Percentiles rank a stretch among this genome's conserved stretches.
Conservation (phyloP, 352 stramenopile species). For the Globisporangium nagaii region DNA sequence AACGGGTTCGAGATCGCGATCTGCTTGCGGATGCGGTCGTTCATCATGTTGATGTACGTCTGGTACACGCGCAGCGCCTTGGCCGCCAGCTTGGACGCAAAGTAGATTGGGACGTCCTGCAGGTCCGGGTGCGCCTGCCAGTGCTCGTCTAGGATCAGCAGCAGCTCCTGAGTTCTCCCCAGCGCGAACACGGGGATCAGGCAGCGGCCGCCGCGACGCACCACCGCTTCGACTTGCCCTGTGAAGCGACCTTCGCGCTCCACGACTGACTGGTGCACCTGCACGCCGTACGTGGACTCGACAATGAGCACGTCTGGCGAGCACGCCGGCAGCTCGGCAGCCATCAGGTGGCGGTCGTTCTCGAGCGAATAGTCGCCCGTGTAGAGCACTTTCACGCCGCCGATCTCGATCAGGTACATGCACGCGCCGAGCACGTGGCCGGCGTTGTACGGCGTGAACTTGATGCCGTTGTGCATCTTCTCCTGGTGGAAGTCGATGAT, state of each 20-base stretch:
- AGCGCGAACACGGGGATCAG: constrained; percentile 99
- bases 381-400: constrained; percentile 96
- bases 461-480: constrained; percentile 96
- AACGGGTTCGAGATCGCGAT: constrained; percentile 99
- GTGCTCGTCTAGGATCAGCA: constrained; percentile 99
- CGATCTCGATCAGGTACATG: constrained; percentile 99
- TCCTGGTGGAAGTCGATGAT: constrained; percentile 98
- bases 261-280: constrained; percentile 94
- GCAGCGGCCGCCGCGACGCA: constrained; percentile 94
- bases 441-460: constrained; percentile 98
- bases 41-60: constrained; percentile 99
- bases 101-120: constrained; percentile 98
- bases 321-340: constrained; percentile 71
- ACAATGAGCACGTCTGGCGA: constrained; percentile 98
- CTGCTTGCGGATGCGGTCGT: constrained; percentile 94
- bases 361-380: constrained; percentile 98
- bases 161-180: constrained; percentile 96
- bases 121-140: constrained; percentile 94
- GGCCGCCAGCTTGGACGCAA: constrained; percentile 95
- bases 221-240: constrained; percentile 93
- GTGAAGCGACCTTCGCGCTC: constrained; percentile 97
- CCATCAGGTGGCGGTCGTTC: constrained; percentile 98
- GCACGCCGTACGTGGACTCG: constrained; percentile 97
- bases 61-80: constrained; percentile 98
- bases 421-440: constrained; percentile 98